Percentiles rank a stretch among this genome's conserved stretches.
Conservation (phyloP, 257 asterid genomes). For the Solanum pennellii region DNA sequence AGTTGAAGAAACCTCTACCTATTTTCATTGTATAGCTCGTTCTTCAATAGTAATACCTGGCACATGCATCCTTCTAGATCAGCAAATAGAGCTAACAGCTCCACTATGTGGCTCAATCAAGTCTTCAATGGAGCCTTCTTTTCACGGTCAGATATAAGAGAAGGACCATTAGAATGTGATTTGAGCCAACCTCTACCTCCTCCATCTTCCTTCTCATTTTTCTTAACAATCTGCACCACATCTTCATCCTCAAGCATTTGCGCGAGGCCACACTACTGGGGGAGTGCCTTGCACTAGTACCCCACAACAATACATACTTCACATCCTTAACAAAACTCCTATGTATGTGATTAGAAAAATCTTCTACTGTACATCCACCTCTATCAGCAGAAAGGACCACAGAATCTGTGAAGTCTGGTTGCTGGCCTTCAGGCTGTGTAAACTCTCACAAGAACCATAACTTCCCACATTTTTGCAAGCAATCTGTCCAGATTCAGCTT, state of each 20-base stretch:
- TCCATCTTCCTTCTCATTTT: too few relatives aligned
- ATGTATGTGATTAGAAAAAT: constrained; percentile 89
- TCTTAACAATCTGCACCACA: constrained; percentile 51
- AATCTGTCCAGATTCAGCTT: constrained; percentile 50
- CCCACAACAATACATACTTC: constrained; percentile 93
- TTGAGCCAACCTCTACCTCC: too few relatives aligned
- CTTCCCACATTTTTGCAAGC: constrained; percentile 79
- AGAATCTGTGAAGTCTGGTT: constrained; percentile 87
- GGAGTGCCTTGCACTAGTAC: constrained; percentile 84
- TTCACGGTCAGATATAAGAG: too few relatives aligned
- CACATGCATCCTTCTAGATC: too few relatives aligned
- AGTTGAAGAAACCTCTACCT: too few relatives aligned
- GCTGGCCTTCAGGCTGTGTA: constrained; percentile 98
- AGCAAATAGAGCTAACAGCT: too few relatives aligned
- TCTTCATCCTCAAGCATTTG: constrained; percentile 84
- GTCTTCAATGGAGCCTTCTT: too few relatives aligned
- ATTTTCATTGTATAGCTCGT: too few relatives aligned
- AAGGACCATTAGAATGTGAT: too few relatives aligned
- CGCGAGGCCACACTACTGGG: constrained; percentile 91
- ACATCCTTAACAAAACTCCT: constrained; percentile 88
- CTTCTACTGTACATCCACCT: constrained; percentile 93
- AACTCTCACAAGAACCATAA: constrained; percentile 82
- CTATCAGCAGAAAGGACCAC: constrained; percentile 89
- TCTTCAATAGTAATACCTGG: too few relatives aligned
- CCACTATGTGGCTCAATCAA: too few relatives aligned